A percentile compares a stretch with the other conserved stretches of the same genome.
Conservation (phyloP, 2,329 filamentous ascomycete species). For the Pseudocercospora cruenta region DNA sequence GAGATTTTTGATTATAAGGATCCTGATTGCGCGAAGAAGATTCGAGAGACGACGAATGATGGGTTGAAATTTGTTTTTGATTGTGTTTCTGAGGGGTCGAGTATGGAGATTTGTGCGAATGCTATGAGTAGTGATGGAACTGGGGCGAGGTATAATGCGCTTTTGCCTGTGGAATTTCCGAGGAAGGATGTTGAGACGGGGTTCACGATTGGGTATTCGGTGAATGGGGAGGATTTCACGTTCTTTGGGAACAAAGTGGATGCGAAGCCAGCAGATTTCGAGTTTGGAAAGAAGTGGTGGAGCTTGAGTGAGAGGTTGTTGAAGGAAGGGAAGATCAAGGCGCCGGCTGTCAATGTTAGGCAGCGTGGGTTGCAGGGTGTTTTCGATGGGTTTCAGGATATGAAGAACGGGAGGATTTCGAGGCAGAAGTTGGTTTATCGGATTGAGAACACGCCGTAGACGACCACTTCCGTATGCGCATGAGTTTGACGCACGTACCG, state of each 20-base stretch:
- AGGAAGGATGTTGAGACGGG: constrained; percentile 23
- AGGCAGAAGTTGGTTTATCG: constrained; percentile 54
- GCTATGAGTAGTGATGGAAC: constrained; percentile 20
- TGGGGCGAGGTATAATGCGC: constrained; percentile 22
- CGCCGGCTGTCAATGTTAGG: constrained; percentile 46
- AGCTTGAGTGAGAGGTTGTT: constrained; percentile 44
- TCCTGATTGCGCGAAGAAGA: constrained; percentile 46
- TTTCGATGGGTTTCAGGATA: constrained; percentile 47
- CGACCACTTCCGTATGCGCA: no score
- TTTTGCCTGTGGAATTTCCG: constrained; percentile 25
- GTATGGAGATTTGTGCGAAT: constrained; percentile 27
- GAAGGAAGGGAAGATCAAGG: constrained; percentile 47
- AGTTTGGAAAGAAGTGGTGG: constrained; percentile 47
- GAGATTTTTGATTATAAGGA: constrained; percentile 54
- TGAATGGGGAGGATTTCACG: constrained; percentile 25
- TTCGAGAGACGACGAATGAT: constrained; percentile 35
- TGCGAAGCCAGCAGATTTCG: constrained; percentile 25
- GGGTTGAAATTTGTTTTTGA: constrained; percentile 21
- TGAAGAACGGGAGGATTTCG: constrained; percentile 50
- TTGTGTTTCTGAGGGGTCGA: constrained; percentile 20
- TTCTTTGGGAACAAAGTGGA: constrained; percentile 23
- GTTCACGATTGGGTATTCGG: constrained; percentile 29
- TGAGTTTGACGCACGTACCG: no score
- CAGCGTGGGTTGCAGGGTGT: constrained; percentile 48
- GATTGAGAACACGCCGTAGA: constrained; percentile 21